Evolutionary conservation across 139 green algal species (phyloP).

Genomic region (Astrephomene gubernaculifera): DNA sequence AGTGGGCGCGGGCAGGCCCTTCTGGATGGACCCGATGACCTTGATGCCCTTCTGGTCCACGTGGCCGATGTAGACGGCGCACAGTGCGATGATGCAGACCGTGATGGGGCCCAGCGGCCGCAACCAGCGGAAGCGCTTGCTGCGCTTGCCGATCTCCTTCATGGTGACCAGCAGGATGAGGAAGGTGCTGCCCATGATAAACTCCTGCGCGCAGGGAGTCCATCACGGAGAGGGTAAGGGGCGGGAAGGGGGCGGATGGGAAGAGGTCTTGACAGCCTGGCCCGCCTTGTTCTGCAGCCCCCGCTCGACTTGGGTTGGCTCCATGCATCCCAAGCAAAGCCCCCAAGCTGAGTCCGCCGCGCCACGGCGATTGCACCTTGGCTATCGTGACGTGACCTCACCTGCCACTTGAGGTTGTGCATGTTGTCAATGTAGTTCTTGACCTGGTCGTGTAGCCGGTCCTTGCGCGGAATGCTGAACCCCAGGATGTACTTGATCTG

Average conservation of each 20-base stretch:
- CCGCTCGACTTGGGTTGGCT: too few species aligned
- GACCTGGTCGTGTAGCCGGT: constrained; percentile 52
- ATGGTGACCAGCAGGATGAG: constrained; percentile 61
- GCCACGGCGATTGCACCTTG: too few species aligned
- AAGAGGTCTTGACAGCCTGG: too few species aligned
- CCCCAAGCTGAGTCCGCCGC: too few species aligned
- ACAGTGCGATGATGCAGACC: constrained; percentile 54
- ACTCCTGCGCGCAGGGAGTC: too few species aligned
- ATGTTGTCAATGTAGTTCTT: constrained; percentile 41
- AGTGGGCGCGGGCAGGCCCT: constrained; percentile 53
- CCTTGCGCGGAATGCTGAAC: constrained; percentile 39
- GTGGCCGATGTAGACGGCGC: constrained; percentile 52
- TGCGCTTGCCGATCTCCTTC: constrained; percentile 53
- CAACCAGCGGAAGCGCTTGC: constrained; percentile 50
- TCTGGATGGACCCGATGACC: constrained; percentile 57
- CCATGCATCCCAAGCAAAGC: too few species aligned
- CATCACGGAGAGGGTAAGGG: too few species aligned
- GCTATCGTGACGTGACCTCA: too few species aligned
- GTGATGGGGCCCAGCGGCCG: constrained; percentile 60
- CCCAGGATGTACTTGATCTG: constrained; percentile 63
- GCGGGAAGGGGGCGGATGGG: too few species aligned
- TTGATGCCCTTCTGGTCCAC: constrained; percentile 56
- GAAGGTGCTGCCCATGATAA: constrained; percentile 61
- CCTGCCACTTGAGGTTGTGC: constrained; percentile 58
- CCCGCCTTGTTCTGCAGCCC: too few species aligned